Base-by-base conservation (phyloP, 2,329 filamentous ascomycete species). In the Diaporthe nobilis region DNA sequence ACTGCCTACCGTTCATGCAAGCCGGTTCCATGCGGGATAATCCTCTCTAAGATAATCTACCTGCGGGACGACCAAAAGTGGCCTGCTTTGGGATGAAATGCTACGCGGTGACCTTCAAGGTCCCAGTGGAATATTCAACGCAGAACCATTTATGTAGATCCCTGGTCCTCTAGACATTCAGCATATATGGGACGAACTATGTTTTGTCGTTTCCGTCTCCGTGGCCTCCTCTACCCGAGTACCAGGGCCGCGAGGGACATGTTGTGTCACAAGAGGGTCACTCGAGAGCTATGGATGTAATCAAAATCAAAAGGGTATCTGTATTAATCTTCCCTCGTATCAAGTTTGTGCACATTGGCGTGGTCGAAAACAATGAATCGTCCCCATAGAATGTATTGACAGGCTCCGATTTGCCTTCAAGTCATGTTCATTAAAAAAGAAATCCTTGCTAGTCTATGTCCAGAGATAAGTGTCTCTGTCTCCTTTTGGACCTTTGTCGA, bases 341-440 rank as follows among this genome's bases (percentile, higher is more conserved):
- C 65, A 70, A 55, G 34, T 55, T n/a, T 42, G 47, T 53, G 47
- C 65, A 42, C 65, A 8, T 6, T 70, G 34, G 34, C 49, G 9
- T 13, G 22, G 65, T 42, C 31, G 22, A 55, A 42, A 70, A 70
- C 65, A 53, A 65, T 31, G 28, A 44, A 42, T 39, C 34, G 25
- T 65, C 51, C 71, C 58, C 49, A 44, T 53, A 53, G 28, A 60
- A 57, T 25, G 58, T 47, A 47, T 44, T 72, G 58, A 44, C 58
- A 73, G 58, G 71, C 58, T 73, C 44, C 60, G 28, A 63, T 72
- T 71, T 58, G 39, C 51, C 72, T 55, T 47, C 61, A 75, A 42
- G 34, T 60, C 70, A 61, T 63, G 39, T 76, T 73, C 74, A 73
- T 76, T 76, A 73, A 74, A 44, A 53, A 39, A 47, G 31, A 68